Percentiles rank a stretch among this genome's conserved stretches.
Evolutionary conservation across 805 yeast genomes (phyloP).

Genomic region (Spathaspora sp.): DNA sequence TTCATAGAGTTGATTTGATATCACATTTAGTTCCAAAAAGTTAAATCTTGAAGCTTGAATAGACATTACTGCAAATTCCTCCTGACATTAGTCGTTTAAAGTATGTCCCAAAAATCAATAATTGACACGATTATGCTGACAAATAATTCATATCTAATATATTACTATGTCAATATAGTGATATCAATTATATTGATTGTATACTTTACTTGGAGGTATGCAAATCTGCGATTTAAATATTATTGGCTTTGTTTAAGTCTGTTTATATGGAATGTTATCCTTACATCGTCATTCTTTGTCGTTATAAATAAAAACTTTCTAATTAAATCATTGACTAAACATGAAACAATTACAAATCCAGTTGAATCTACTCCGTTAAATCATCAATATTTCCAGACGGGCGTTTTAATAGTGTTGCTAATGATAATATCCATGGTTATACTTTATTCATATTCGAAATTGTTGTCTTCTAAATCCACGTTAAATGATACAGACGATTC

Average conservation of each 20-base stretch:
- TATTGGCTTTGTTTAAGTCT: neutral
- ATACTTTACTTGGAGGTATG: neutral
- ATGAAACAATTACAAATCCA: slow-evolving; percentile 2
- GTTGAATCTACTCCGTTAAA: slow-evolving; percentile 2
- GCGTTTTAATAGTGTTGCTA: slow-evolving; percentile 6
- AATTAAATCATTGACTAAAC: neutral
- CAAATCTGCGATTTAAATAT: neutral
- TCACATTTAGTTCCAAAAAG: neutral
- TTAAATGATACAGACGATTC: no score
- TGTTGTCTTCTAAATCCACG: neutral
- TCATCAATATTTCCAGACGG: slow-evolving; percentile 10
- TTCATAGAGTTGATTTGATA: no score
- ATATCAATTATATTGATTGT: neutral
- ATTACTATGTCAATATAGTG: neutral
- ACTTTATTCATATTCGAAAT: slow-evolving; percentile 7
- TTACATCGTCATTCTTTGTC: neutral
- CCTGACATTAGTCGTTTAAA: neutral
- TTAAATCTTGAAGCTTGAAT: neutral
- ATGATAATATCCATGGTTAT: slow-evolving; percentile 11
- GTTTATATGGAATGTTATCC: slow-evolving; percentile 1
- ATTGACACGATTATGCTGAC: slow-evolving; percentile 2
- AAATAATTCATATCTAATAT: neutral
- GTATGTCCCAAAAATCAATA: neutral
- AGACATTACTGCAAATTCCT: neutral
- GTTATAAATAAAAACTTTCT: neutral